Conservation (phyloP, 192 early-diverging fungal genomes). For the Backusella sp. region DNA sequence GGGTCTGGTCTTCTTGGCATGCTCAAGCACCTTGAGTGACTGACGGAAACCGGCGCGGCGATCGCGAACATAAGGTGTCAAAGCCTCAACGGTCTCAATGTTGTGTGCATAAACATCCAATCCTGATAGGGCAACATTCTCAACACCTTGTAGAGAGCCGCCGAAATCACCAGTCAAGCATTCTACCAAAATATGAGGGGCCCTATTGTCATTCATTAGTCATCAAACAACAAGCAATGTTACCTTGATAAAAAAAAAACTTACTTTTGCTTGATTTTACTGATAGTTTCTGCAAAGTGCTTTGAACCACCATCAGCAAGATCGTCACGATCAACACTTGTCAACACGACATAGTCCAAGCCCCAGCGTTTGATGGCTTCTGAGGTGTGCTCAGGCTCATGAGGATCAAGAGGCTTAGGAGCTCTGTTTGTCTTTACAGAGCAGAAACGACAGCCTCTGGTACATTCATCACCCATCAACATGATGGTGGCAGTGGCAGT, state of each 20-base stretch:
- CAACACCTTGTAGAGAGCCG: slow-evolving; percentile 75
- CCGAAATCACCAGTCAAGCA: slow-evolving; percentile 94
- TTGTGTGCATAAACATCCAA: slow-evolving; percentile 99
- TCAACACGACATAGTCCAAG: slow-evolving; percentile 94
- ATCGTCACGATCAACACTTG: slow-evolving; percentile 98
- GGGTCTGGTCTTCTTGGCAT: slow-evolving; percentile 80
- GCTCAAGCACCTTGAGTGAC: slow-evolving; percentile 83
- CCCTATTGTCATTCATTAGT: slow-evolving; percentile 39
- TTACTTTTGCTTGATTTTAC: slow-evolving; percentile 82
- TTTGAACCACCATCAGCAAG: slow-evolving; percentile 86
- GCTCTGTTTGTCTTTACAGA: slow-evolving; percentile 93
- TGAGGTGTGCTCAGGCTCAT: slow-evolving; percentile 92
- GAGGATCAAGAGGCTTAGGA: slow-evolving; percentile 81
- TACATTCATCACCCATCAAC: slow-evolving; percentile 99
- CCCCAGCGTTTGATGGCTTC: slow-evolving; percentile 94
- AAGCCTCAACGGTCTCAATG: slow-evolving; percentile 92
- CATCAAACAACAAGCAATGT: neutral
- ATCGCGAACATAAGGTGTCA: slow-evolving; percentile 91
- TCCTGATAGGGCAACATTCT: slow-evolving; percentile 83
- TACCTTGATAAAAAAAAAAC: slow-evolving; percentile 1
- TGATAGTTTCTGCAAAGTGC: slow-evolving; percentile 93
- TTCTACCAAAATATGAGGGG: slow-evolving; percentile 93
- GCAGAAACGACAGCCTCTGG: slow-evolving; percentile 96
- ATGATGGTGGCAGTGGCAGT: slow-evolving; percentile 98
- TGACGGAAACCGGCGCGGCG: slow-evolving; percentile 90